Evolutionary conservation across 768 basidiomycete species (phyloP).

Genomic region (Tulasnella sp.): DNA sequence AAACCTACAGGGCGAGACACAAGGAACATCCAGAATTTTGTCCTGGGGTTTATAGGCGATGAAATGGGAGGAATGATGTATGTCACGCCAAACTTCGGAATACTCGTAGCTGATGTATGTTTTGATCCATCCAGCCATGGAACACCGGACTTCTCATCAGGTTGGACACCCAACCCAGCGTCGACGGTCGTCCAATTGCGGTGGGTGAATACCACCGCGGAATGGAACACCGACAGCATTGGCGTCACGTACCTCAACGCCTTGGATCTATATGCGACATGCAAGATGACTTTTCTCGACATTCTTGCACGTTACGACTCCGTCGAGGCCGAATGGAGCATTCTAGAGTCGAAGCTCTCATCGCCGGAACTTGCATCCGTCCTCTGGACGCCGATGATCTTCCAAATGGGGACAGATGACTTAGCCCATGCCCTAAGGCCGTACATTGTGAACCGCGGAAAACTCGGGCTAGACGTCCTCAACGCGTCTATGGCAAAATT

Average conservation of each 20-base stretch:
- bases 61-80: neutral
- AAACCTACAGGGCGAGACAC: neutral
- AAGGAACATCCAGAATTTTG: neutral
- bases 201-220: neutral
- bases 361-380: neutral
- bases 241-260: neutral
- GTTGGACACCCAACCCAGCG: neutral
- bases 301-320: neutral
- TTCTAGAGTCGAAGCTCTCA: neutral
- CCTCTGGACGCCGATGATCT: neutral
- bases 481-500: neutral
- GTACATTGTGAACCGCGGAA: neutral
- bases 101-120: too few species aligned
- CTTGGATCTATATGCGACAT: neutral
- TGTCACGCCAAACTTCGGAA: neutral
- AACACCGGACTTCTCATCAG: neutral
- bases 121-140: neutral
- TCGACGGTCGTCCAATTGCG: neutral
- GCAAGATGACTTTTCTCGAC: neutral
- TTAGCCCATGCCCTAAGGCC: neutral
- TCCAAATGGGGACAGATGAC: neutral
- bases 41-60: neutral
- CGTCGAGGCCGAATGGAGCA: neutral
- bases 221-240: neutral
- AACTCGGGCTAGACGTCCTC: neutral